A percentile compares a stretch with the other conserved stretches of the same genome.
phyloP scores from a whole-genome alignment of 169 alveolate species.

The Cryptosporidium parvum region DNA sequence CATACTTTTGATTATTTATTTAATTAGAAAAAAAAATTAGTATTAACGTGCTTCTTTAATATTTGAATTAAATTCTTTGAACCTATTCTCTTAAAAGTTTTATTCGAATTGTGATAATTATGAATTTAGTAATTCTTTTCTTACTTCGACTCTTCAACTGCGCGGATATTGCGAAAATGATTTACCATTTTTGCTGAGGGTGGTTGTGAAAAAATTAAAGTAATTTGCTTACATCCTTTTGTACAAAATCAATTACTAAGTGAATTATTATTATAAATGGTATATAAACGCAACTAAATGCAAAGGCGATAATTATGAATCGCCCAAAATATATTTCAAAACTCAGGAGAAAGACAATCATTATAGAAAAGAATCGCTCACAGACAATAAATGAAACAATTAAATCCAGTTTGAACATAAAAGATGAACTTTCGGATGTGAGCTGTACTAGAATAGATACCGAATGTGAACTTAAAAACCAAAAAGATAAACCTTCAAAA shows the following conservation, averaged over 20 bases:
- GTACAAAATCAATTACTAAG: neutral
- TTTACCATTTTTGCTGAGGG: neutral
- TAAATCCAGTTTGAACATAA: neutral
- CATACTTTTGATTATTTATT: neutral
- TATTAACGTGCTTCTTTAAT: neutral
- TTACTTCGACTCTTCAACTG: neutral
- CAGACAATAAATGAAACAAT: neutral
- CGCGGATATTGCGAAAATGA: no score
- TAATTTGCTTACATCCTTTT: neutral
- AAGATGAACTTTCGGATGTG: neutral
- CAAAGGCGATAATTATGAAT: neutral
- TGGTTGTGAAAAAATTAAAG: no score
- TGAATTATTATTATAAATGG: neutral
- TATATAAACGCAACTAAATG: neutral
- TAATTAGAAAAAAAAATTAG: constrained; percentile 1
- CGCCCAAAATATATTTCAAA: constrained; percentile 28
- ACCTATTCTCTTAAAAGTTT: neutral
- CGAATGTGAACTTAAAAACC: neutral
- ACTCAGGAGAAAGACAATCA: constrained; percentile 21
- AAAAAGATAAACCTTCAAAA: neutral
- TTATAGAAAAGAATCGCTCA: constrained; percentile 16
- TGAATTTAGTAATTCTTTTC: no score
- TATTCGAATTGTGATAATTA: no score
- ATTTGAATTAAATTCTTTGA: neutral
- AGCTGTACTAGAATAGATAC: neutral